Base-by-base conservation (phyloP, 2,329 filamentous ascomycete genomes). In the Microcyclospora tardicrescens region DNA sequence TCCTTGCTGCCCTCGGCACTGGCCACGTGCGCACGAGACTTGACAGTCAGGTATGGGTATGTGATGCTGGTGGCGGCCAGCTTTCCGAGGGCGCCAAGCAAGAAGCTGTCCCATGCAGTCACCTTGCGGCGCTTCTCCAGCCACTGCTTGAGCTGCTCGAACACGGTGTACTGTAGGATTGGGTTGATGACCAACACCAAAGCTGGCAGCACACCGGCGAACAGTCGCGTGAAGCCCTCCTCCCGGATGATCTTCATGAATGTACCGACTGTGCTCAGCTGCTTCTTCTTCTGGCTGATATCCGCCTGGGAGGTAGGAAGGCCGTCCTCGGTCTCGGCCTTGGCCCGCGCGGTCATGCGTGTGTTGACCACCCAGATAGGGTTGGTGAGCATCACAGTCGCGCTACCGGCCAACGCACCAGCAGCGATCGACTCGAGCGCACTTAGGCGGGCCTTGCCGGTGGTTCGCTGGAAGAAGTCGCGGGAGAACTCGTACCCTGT, bases 281-380 rank as follows among this genome's bases (percentile, higher is more conserved):
- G 62, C 5, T 61, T 59, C 43, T 61, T 59, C 3, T 64, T 48
- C 19, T 39, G 33, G 6, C 37, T 33, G 47, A 67, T 61, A 49
- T 66, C 61, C 45, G 63, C 58, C 16, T 59, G 54, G 28, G 50
- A 47, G n/a, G 50, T 52, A 3, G 57, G 57, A 10, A 49, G 42
- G 12, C 59, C 60, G 36, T 64, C 61, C 10, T 58, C 53, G 16
- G 61, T 60, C 35, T 70, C 67, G n/a, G 75, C 75, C 65, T 82
- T 81, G 19, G 19, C 19, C 54, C 85, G 78, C 36, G 91, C 89
- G 15, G 91, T 98, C 81, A 98, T 93, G 57, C 91, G 82, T 39
- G 91, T 98, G 71, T 98, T 98, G 61, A 98, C 72, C 37, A 98
- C 91, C 91, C 91, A 98, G 65, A 98, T 98, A 34, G 91, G 91